Conservation (phyloP, 1,284 basidiomycete genomes). For the Sporisorium graminicola region DNA sequence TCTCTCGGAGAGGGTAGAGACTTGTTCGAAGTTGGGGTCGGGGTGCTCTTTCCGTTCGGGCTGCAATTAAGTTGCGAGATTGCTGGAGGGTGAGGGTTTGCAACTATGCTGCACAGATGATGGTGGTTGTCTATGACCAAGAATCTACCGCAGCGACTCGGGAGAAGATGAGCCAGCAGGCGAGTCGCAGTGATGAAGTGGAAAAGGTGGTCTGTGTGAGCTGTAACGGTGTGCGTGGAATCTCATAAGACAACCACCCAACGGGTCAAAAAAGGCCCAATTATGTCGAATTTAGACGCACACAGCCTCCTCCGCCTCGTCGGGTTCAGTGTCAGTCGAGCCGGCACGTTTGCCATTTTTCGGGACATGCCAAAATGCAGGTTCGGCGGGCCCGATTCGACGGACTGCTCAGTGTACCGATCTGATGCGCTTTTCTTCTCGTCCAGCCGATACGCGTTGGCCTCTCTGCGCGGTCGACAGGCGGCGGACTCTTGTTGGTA, state of each 20-base stretch:
- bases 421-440: neutral
- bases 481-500: no score
- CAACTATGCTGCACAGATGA: neutral
- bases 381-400: neutral
- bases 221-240: constrained; percentile 16
- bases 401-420: neutral
- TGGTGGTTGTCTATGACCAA: neutral
- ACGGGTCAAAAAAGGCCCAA: neutral
- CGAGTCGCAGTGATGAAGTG: neutral
- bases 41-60: neutral
- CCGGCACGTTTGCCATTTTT: neutral
- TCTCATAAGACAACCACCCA: constrained; percentile 5
- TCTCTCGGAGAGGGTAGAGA: neutral
- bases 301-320: neutral
- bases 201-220: constrained; percentile 7
- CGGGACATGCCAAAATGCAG: no score
- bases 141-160: no score
- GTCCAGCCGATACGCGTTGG: neutral
- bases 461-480: constrained; percentile 9
- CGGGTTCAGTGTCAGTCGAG: neutral
- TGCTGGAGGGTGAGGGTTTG: neutral
- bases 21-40: neutral
- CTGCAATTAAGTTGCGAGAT: neutral
- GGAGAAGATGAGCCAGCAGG: no score
- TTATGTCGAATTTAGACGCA: neutral